Percentiles rank a stretch among this genome's conserved stretches.
These are phyloP conservation scores for Euphorbia tirucalli DNA, from an alignment of 345 rosid species.

Conservation along the genomic window DNA sequence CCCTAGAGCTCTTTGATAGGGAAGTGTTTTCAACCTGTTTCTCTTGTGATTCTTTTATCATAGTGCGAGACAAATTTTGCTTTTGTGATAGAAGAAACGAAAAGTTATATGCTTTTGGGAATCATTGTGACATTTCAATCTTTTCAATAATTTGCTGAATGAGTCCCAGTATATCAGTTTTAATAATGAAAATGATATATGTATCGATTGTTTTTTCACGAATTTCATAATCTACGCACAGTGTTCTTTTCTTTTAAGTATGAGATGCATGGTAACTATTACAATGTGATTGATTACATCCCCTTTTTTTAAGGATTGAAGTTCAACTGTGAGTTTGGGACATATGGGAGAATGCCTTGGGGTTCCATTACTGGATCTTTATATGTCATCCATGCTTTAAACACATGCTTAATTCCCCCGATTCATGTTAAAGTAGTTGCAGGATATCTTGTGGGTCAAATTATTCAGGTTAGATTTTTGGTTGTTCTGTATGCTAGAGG, in stretches of 20 bases:
- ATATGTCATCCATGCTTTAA: background rate
- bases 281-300: too few relatives aligned
- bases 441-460: background rate
- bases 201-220: background rate
- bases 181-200: background rate
- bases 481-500: background rate
- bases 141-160: background rate
- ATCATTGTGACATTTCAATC: background rate
- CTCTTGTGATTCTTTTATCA: background rate
- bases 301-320: background rate
- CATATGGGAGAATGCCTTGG: background rate
- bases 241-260: background rate
- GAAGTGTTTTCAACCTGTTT: conserved; percentile 8
- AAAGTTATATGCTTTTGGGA: background rate
- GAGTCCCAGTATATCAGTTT: conserved; percentile 15
- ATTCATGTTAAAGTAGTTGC: background rate
- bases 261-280: background rate
- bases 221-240: background rate
- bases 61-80: background rate
- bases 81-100: background rate
- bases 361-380: background rate
- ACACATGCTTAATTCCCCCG: background rate
- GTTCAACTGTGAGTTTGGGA: background rate
- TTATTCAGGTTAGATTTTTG: background rate
- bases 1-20: conserved; percentile 61